A percentile compares a stretch with the other conserved stretches of the same genome.
Evolutionary conservation across 164 flowering plant genomes (phyloP).

Genomic region (Tetrastigma voinierianum): DNA sequence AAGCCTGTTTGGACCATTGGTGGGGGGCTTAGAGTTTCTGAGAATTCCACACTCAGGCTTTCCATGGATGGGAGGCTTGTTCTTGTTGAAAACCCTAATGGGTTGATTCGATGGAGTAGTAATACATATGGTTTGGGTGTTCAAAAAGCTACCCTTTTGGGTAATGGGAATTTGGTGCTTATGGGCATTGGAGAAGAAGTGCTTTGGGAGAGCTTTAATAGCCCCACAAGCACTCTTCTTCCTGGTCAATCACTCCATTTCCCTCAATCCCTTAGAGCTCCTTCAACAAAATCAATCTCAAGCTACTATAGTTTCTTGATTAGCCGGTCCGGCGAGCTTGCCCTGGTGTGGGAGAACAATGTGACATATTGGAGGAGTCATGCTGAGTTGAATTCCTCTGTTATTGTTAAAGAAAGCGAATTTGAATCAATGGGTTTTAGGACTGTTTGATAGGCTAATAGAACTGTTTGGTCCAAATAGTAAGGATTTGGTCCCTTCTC

Average conservation of each 20-base stretch:
- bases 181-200: conserved; percentile 24
- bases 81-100: conserved; percentile 36
- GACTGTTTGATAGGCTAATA: conserved; percentile 29
- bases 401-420: conserved; percentile 32
- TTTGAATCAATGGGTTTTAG: conserved; percentile 41
- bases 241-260: conserved; percentile 48
- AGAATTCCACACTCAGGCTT: conserved; percentile 44
- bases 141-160: conserved; percentile 39
- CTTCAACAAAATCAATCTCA: conserved; percentile 34
- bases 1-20: conserved; percentile 55
- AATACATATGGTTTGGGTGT: conserved; percentile 47
- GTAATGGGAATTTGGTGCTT: conserved; percentile 51
- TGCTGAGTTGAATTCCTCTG: conserved; percentile 25
- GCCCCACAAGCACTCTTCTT: conserved; percentile 52
- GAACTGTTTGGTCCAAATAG: conserved; percentile 38
- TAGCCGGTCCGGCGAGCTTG: conserved; percentile 36
- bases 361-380: conserved; percentile 51
- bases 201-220: conserved; percentile 52
- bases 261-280: conserved; percentile 47
- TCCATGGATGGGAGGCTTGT: conserved; percentile 44
- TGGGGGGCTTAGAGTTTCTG: conserved; percentile 45
- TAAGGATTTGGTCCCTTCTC: conserved; percentile 43
- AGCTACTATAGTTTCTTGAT: conserved; percentile 46
- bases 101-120: conserved; percentile 44
- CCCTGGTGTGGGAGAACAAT: conserved; percentile 52